Evolutionary conservation across 225 moss, liverwort and hornwort species (phyloP).

Genomic region (Polytrichum formosum): DNA sequence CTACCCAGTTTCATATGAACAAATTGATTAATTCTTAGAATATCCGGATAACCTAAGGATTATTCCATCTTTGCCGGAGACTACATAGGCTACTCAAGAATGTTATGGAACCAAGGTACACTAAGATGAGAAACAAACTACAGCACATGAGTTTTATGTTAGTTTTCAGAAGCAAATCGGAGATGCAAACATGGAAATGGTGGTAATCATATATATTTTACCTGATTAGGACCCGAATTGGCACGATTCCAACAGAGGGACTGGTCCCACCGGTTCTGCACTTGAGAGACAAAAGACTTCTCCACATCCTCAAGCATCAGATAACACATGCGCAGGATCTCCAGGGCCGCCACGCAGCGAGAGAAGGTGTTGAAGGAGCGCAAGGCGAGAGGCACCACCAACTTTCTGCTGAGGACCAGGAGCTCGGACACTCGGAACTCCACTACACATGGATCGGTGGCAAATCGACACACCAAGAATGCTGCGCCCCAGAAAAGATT

Average conservation of each 20-base stretch:
- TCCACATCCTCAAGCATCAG: constrained; percentile 55
- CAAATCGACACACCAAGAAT: constrained; percentile 38
- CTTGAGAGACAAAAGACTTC: constrained; percentile 55
- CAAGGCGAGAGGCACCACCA: constrained; percentile 46
- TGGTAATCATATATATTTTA: background rate
- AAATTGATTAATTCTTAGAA: too few relatives aligned
- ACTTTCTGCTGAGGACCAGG: constrained; percentile 31
- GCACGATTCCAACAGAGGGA: constrained; percentile 37
- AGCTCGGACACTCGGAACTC: constrained; percentile 40
- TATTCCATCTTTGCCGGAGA: too few relatives aligned
- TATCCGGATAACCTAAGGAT: too few relatives aligned
- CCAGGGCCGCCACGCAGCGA: constrained; percentile 45
- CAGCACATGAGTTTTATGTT: too few relatives aligned
- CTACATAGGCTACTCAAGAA: too few relatives aligned
- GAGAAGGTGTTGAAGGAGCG: constrained; percentile 44
- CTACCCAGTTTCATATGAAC: too few relatives aligned
- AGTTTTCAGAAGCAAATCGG: too few relatives aligned
- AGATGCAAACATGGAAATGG: too few relatives aligned
- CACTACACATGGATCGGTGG: constrained; percentile 22
- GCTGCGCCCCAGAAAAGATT: constrained; percentile 63
- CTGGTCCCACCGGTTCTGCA: constrained; percentile 33
- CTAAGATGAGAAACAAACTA: too few relatives aligned
- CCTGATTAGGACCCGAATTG: constrained; percentile 24
- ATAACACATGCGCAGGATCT: constrained; percentile 47
- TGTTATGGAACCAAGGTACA: too few relatives aligned